A percentile compares a stretch with the other conserved stretches of the same genome.
Conservation (phyloP, 164 flowering plant species). For the Buxus sempervirens region DNA sequence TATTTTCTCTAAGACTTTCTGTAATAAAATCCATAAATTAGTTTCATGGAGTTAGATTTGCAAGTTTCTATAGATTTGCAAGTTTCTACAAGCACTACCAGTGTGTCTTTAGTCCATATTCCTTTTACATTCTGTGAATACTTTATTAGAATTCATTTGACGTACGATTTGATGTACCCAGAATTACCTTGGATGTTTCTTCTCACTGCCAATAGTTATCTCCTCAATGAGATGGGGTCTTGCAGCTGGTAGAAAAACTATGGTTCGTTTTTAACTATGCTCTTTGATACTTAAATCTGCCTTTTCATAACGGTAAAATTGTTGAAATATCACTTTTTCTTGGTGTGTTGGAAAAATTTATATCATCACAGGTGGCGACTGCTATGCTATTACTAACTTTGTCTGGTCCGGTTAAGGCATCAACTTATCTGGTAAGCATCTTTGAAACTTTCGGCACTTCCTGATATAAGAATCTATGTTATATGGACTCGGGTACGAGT, state of each 20-base stretch:
- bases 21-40: no score
- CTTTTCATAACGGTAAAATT: conserved; percentile 1
- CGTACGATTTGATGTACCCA: conserved; percentile 26
- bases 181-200: conserved; percentile 93
- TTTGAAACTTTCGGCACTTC: neutral
- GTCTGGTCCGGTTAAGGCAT: conserved; percentile 88
- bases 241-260: conserved; percentile 85
- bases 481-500: no score
- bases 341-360: neutral
- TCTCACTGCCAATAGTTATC: conserved; percentile 82
- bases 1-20: no score
- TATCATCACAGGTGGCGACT: conserved; percentile 70
- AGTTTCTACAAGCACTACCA: neutral
- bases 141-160: neutral
- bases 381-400: conserved; percentile 65
- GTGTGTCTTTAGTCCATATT: neutral
- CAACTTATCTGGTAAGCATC: conserved; percentile 61
- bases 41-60: neutral
- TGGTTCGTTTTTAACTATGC: conserved; percentile 42
- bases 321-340: neutral
- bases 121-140: neutral
- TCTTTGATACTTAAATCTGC: neutral
- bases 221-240: conserved; percentile 90
- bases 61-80: neutral
- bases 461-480: neutral